phyloP scores from a whole-genome alignment of 441 rosid genomes.

The Adansonia madagascariensis region DNA sequence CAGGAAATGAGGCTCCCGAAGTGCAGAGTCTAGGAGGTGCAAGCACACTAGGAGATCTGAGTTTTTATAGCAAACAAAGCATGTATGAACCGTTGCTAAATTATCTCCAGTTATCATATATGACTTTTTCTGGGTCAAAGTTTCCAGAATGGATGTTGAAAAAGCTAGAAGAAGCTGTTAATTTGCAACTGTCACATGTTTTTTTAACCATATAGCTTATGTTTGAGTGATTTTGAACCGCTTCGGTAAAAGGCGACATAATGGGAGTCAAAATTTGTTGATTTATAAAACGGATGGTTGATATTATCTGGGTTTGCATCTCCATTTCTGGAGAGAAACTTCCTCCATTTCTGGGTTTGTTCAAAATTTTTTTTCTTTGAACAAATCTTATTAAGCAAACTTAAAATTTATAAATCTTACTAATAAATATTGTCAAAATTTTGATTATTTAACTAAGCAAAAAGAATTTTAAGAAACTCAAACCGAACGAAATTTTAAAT shows the following conservation, averaged over 20 bases:
- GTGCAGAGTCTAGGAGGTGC: background rate
- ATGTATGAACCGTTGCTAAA: no score
- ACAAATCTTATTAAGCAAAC: no score
- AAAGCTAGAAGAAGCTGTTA: background rate
- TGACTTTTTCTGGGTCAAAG: background rate
- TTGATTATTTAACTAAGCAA: no score
- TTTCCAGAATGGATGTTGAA: background rate
- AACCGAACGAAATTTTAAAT: no score
- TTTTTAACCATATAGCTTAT: no score
- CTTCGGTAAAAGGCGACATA: no score
- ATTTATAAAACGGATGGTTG: background rate
- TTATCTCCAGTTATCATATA: background rate
- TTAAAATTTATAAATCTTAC: no score
- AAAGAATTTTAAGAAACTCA: no score
- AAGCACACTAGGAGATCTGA: background rate
- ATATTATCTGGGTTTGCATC: background rate
- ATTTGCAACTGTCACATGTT: background rate
- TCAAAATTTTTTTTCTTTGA: no score
- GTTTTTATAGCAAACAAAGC: background rate
- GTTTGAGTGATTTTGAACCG: background rate
- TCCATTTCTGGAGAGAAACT: background rate
- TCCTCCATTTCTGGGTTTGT: background rate
- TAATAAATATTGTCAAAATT: no score
- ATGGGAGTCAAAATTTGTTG: no score
- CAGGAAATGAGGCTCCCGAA: background rate